Percentiles rank a stretch among this genome's conserved stretches.
Conservation (phyloP, 1,139 yeast genomes). For the Saccharomycopsis hybrid region DNA sequence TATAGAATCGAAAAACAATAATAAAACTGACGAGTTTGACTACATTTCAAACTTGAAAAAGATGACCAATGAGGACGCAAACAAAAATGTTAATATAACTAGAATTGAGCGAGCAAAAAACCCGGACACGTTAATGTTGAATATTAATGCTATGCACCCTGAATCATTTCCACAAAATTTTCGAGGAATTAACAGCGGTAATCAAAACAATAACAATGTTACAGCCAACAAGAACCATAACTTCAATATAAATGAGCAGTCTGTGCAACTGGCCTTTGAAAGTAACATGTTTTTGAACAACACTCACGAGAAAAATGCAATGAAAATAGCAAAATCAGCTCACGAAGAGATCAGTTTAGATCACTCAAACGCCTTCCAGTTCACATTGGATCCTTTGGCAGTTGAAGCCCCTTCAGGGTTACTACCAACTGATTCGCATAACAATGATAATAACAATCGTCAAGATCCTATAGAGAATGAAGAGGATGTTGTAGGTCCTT, state of each 20-base stretch:
- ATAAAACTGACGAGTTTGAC: slow-evolving; percentile 3
- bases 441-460: neutral
- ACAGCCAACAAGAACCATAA: neutral
- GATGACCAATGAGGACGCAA: slow-evolving; percentile 5
- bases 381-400: slow-evolving; percentile 20
- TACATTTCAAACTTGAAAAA: slow-evolving; percentile 6
- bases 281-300: neutral
- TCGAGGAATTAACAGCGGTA: too few species aligned
- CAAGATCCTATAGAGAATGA: too few species aligned
- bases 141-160: too few species aligned
- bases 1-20: slow-evolving; percentile 1
- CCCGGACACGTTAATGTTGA: neutral
- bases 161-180: too few species aligned
- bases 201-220: too few species aligned
- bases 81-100: neutral
- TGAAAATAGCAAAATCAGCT: too few species aligned
- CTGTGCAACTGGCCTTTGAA: neutral
- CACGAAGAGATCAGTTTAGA: too few species aligned
- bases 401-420: slow-evolving; percentile 18
- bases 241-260: slow-evolving; percentile 1
- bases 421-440: slow-evolving; percentile 1
- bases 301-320: neutral
- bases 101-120: neutral
- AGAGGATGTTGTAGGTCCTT: too few species aligned
- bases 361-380: slow-evolving; percentile 13